Percentiles rank a stretch among this genome's conserved stretches.
These are phyloP conservation scores for Russula sp. DNA, from an alignment of 768 basidiomycete genomes.

Conservation along the genomic window DNA sequence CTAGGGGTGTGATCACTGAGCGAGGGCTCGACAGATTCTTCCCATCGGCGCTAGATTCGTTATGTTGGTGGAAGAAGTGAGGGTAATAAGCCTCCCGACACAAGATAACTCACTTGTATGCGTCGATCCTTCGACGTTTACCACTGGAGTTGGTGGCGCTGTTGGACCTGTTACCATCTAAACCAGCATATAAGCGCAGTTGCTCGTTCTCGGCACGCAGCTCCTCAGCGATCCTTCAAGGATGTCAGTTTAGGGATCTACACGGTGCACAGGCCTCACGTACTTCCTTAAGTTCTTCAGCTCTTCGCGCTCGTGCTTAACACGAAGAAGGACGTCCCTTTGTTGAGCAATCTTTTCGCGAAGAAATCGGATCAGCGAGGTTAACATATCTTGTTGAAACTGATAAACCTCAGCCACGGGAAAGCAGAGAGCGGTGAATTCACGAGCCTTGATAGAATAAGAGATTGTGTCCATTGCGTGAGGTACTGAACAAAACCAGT, in stretches of 20 bases:
- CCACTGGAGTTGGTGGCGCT: slow-evolving; percentile 44
- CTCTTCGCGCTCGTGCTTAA: slow-evolving; percentile 44
- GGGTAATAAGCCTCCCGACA: background rate
- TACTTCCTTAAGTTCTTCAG: slow-evolving; percentile 46
- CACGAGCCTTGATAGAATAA: slow-evolving; percentile 55
- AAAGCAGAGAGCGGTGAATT: background rate
- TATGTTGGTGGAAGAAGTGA: background rate
- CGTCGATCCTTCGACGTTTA: slow-evolving; percentile 52
- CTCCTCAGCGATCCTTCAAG: slow-evolving; percentile 41
- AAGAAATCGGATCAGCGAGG: slow-evolving; percentile 57
- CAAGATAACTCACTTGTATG: slow-evolving; percentile 34
- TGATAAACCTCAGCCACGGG: slow-evolving; percentile 26
- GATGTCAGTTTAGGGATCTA: slow-evolving; percentile 10
- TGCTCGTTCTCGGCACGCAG: slow-evolving; percentile 45
- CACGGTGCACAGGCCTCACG: slow-evolving; percentile 5
- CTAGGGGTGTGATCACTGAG: slow-evolving; percentile 46
- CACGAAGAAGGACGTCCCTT: slow-evolving; percentile 42
- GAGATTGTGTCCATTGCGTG: slow-evolving; percentile 55
- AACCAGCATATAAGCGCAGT: slow-evolving; percentile 32
- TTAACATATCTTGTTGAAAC: slow-evolving; percentile 78
- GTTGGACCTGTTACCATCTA: slow-evolving; percentile 32
- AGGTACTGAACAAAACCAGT: slow-evolving; percentile 69
- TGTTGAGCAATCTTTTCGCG: slow-evolving; percentile 52
- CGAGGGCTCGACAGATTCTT: slow-evolving; percentile 49
- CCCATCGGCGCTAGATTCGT: slow-evolving; percentile 5